Percentiles rank a stretch among this genome's conserved stretches.
Conservation (phyloP, 2,329 filamentous ascomycete genomes). For the Grosmannia serpens region DNA sequence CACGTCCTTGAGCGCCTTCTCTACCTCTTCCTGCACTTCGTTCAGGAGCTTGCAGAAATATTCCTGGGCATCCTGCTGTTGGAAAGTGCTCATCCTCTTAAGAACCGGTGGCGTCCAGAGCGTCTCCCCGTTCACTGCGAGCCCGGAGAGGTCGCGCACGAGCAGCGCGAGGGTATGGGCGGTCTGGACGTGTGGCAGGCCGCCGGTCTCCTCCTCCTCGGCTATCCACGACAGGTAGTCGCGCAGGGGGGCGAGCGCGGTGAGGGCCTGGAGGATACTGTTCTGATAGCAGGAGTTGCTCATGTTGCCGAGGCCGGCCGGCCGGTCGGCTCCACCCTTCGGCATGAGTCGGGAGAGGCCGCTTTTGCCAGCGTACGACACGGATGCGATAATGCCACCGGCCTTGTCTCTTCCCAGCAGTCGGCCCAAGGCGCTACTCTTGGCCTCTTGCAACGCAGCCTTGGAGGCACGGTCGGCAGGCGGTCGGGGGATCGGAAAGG, state of each 20-base stretch:
- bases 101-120: constrained; percentile 73
- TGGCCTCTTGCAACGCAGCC: constrained; percentile 37
- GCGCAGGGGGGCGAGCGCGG: constrained; percentile 60
- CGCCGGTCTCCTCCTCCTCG: constrained; percentile 17
- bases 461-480: constrained; percentile 1
- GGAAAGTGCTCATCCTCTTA: constrained; percentile 89
- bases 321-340: constrained; percentile 32
- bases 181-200: constrained; percentile 22
- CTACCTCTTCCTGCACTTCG: constrained; percentile 68
- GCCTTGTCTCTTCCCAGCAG: constrained; percentile 47
- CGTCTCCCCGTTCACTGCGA: constrained; percentile 58
- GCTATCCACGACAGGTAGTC: constrained; percentile 47
- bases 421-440: constrained; percentile 53
- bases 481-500: constrained; percentile 28
- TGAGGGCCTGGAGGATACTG: constrained; percentile 77
- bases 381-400: constrained; percentile 42
- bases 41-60: constrained; percentile 88
- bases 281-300: constrained; percentile 98
- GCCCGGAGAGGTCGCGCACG: constrained; percentile 58
- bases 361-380: constrained; percentile 46
- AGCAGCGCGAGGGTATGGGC: constrained; percentile 48
- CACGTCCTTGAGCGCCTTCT: constrained; percentile 30
- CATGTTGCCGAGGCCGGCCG: constrained; percentile 70
- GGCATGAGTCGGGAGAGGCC: constrained; percentile 13
- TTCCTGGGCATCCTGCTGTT: constrained; percentile 95